Evolutionary conservation across 257 asterid species (phyloP).

Genomic region (Osmanthus fragrans): DNA sequence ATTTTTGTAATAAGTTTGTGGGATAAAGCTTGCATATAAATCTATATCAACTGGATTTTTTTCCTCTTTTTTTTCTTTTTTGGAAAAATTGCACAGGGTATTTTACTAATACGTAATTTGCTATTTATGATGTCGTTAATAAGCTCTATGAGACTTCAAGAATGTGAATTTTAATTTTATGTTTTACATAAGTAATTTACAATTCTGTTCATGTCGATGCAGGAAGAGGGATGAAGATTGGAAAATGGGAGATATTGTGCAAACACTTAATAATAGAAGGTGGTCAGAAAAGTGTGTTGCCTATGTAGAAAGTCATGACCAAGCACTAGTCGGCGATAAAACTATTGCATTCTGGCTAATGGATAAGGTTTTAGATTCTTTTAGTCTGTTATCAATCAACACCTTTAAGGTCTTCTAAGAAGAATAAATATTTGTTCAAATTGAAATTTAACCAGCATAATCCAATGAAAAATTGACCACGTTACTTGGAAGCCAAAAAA

Average conservation of each 20-base stretch:
- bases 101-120: background rate
- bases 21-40: background rate
- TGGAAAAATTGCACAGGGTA: background rate
- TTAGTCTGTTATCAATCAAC: background rate
- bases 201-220: conserved; percentile 20
- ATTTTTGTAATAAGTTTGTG: background rate
- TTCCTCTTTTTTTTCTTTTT: too few species aligned
- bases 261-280: conserved; percentile 88
- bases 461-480: background rate
- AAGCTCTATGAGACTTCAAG: too few species aligned
- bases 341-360: conserved; percentile 98
- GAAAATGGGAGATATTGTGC: conserved; percentile 84
- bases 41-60: background rate
- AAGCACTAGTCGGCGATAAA: conserved; percentile 97
- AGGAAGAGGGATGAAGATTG: conserved; percentile 98
- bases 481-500: background rate
- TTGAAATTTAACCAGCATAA: background rate
- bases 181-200: background rate
- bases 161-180: background rate
- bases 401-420: background rate
- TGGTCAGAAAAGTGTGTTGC: conserved; percentile 89
- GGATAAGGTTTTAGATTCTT: conserved; percentile 77
- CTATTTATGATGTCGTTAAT: background rate
- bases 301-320: conserved; percentile 98
- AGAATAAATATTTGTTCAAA: background rate